Percentiles rank a stretch among this genome's conserved stretches.
Evolutionary conservation across 2,329 filamentous ascomycete genomes (phyloP).

Genomic region (Cladosporium halotolerans): DNA sequence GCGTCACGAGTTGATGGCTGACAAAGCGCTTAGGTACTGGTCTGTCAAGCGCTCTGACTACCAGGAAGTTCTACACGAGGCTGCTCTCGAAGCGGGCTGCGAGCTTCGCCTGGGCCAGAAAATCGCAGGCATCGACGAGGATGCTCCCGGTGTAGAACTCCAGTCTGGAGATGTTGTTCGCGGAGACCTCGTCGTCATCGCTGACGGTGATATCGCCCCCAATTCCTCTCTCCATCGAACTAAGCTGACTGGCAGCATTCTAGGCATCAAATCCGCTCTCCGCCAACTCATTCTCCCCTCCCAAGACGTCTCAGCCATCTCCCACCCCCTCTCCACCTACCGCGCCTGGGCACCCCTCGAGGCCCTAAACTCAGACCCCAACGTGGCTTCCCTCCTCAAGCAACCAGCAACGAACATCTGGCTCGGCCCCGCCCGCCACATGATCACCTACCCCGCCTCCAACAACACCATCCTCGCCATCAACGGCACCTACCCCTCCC

Average conservation of each 20-base stretch:
- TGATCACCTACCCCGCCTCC: conserved; percentile 7
- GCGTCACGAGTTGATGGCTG: neutral
- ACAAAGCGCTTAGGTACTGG: neutral
- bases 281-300: neutral
- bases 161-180: neutral
- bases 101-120: conserved; percentile 4
- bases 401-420: conserved; percentile 7
- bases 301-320: neutral
- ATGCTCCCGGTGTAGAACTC: neutral
- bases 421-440: conserved; percentile 6
- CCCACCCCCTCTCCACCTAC: conserved; percentile 2
- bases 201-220: neutral
- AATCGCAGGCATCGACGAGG: neutral
- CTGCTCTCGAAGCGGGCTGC: neutral
- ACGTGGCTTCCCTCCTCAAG: neutral
- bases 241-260: too few relatives aligned
- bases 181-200: conserved; percentile 1
- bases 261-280: conserved; percentile 4
- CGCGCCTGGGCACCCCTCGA: conserved; percentile 5
- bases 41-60: conserved; percentile 3
- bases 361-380: neutral
- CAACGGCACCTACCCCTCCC: conserved; percentile 8
- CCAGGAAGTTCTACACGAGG: conserved; percentile 1
- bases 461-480: conserved; percentile 5
- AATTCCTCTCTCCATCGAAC: too few relatives aligned